Evolutionary conservation across 305 asterid species (phyloP).

Genomic region (Solanum hybrid): DNA sequence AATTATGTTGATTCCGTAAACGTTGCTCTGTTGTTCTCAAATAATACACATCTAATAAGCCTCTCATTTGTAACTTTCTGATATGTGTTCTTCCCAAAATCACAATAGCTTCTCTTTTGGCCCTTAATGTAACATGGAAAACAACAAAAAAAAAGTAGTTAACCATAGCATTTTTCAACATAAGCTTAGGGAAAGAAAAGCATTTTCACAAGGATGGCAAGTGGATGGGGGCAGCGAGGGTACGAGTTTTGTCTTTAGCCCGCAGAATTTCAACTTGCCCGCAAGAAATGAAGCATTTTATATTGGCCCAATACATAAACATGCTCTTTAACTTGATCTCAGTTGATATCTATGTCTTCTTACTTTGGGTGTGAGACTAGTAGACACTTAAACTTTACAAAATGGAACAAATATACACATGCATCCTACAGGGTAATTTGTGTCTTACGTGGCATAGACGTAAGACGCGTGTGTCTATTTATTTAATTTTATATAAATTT

Average conservation of each 20-base stretch:
- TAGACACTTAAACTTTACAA: not conserved
- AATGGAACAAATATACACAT: no score
- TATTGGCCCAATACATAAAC: not conserved
- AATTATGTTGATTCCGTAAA: not conserved
- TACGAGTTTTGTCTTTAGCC: not conserved
- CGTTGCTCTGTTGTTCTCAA: not conserved
- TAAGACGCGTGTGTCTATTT: no score
- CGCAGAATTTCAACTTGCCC: not conserved
- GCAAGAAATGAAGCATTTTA: not conserved
- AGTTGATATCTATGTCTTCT: not conserved
- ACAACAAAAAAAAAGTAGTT: not conserved
- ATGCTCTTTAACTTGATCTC: not conserved
- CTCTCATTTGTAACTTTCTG: not conserved
- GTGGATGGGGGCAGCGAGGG: not conserved
- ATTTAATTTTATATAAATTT: no score
- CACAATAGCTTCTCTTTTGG: not conserved
- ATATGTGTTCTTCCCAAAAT: not conserved
- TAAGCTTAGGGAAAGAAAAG: not conserved
- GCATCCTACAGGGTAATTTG: not conserved
- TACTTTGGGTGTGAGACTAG: not conserved
- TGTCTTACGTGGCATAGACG: no score
- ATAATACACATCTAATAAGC: not conserved
- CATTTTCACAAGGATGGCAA: not conserved
- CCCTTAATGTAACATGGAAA: not conserved
- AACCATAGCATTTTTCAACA: not conserved